Evolutionary conservation across 2,329 filamentous ascomycete genomes (phyloP), one percentile per base, ranked within the genome.

Genomic region (Phialophora expanda): DNA sequence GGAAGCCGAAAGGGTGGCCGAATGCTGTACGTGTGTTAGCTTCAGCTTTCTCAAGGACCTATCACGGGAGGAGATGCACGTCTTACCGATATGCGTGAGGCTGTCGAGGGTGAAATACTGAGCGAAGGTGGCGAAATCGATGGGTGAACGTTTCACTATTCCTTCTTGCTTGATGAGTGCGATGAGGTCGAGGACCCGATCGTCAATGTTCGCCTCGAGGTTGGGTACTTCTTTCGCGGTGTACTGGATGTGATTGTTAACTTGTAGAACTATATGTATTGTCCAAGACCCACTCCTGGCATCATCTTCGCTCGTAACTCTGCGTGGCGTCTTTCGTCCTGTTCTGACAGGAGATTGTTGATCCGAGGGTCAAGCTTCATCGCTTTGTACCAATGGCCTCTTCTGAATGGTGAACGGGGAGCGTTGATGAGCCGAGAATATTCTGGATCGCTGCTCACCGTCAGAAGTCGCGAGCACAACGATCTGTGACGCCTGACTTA

Each of bases 201-300:
- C 54, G 56, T 68, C 64, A 20, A 70, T 67, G 22, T 60, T 61
- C 24, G 51, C 34, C 55, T 71, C 69, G 34, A 70, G 58, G 28
- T 54, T 55, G n/a, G 61, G 62, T n/a, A 64, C 54, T 34, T 70
- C 68, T 59, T 66, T 70, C 5, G 59, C 66, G 1, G 66, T 56
- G 38, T 68, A 68, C 68, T 67, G 32, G 28, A n/a, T 4, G 22
- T 34, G 24, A 60, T 1, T n/a, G 57, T 60, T 41, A 60, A n/a
- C 14, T 2, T 60, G 20, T 32, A 11, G 9, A 2, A 14, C 5
- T 12, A 20, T 46, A 57, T 22, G 17, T 6, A 11, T 8, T 20
- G 24, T 24, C 34, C 65, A 41, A 51, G 22, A 63, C 26, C 3
- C 65, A 67, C 67, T 22, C 51, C 66, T 17, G 46, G 22, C 26